Base-by-base conservation (phyloP, 345 rosid species). In the Citropsis articulata region DNA sequence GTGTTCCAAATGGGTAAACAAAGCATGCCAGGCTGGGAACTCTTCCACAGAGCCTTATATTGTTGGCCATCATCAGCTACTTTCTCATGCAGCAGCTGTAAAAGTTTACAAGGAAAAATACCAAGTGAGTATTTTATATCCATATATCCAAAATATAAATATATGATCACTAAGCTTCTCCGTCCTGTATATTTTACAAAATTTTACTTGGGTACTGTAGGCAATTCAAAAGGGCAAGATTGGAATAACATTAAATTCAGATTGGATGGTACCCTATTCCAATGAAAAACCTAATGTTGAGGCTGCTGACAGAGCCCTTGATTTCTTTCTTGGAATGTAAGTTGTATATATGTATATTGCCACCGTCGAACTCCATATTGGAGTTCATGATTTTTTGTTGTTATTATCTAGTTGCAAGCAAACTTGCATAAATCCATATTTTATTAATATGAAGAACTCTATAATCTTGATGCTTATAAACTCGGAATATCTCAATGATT, bases 221-320 rank as follows among this genome's bases (percentile, higher is more conserved):
- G 81, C 81, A 6, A 42, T 64, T 77, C 86, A 86, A 57, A 86
- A 86, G 62, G 86, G 88, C 24, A n/a, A 14, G 59, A 83, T 86
- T 48, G 88, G 88, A 24, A 71, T 83, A 21, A 75, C 84, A 13
- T 8, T 81, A 35, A 75, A 33, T 22, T 64, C 71, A 3, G 50
- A 45, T 25, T 4, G 67, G 67, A 16, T 18, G 21, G 18, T 64
- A 18, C 40, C 67, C 9, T 64, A 28, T 5, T 64, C 67, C 10
- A 19, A 64, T 1, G 8, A 35, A 30, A 30, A 7, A 0, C 38
- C 9, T 14, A 21, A 64, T 19, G 22, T 6, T 14, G 21, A 28
- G 35, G 67, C 67, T 14, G 36, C 67, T 30, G 7, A 7, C 19
- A 18, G 67, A 30, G n/a, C n/a, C 22, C 4, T 64, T 64, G 38